phyloP scores from a whole-genome alignment of 2,329 filamentous ascomycete species.

The Daldinia sp. region DNA sequence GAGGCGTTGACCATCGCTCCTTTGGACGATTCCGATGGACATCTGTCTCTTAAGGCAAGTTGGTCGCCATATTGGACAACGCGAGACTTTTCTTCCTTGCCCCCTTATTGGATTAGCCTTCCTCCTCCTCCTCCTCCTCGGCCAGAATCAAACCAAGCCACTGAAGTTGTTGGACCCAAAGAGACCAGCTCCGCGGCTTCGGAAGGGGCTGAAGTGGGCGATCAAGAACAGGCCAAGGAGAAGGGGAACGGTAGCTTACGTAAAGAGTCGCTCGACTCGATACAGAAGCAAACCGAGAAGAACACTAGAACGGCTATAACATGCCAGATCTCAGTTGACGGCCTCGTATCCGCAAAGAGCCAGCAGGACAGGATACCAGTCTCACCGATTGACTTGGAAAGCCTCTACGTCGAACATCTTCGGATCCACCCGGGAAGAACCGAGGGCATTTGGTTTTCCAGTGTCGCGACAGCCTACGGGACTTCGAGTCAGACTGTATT shows the following conservation, averaged over 20 bases:
- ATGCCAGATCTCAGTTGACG: constrained; percentile 59
- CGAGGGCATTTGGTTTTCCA: constrained; percentile 65
- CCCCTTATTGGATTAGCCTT: constrained; percentile 67
- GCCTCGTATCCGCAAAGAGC: constrained; percentile 56
- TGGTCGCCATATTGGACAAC: constrained; percentile 65
- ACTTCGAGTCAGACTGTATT: constrained; percentile 63
- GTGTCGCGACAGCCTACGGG: constrained; percentile 62
- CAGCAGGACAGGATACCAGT: constrained; percentile 46
- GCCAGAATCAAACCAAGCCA: not conserved
- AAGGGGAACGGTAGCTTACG: constrained; percentile 20
- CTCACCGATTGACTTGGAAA: constrained; percentile 46
- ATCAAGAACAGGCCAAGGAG: constrained; percentile 16
- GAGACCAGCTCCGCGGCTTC: constrained; percentile 18
- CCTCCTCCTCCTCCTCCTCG: constrained; percentile 51
- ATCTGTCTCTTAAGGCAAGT: constrained; percentile 64
- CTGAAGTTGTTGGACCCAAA: constrained; percentile 7
- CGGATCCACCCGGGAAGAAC: constrained; percentile 47
- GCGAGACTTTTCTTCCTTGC: constrained; percentile 60
- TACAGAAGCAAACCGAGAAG: constrained; percentile 45
- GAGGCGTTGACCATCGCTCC: constrained; percentile 62
- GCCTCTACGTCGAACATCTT: constrained; percentile 58
- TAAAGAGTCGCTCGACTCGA: constrained; percentile 49
- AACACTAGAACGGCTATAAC: constrained; percentile 49
- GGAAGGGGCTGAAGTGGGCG: constrained; percentile 15
- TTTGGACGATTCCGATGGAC: constrained; percentile 67